Conservation (phyloP, 306 rosid species). For the Gleditsia sinensis region DNA sequence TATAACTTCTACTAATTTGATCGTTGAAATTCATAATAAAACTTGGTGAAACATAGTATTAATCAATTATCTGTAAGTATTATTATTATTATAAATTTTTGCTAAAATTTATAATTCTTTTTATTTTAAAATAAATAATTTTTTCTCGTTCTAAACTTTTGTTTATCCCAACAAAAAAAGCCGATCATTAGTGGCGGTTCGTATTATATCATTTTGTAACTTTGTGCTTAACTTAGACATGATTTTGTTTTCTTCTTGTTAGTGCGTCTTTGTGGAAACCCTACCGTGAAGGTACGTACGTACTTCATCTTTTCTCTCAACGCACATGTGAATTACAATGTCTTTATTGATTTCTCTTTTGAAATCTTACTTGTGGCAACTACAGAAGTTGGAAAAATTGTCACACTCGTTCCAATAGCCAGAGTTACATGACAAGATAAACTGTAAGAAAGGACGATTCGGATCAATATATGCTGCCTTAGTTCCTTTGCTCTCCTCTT, state of each 20-base stretch:
- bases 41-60: too few relatives aligned
- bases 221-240: not conserved
- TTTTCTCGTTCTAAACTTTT: too few relatives aligned
- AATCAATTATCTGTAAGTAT: too few relatives aligned
- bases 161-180: too few relatives aligned
- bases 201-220: not conserved
- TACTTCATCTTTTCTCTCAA: not conserved
- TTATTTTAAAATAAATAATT: too few relatives aligned
- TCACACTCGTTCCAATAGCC: not conserved
- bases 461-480: not conserved
- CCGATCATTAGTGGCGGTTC: too few relatives aligned
- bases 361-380: not conserved
- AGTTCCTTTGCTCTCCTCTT: not conserved
- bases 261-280: slow-evolving; percentile 3
- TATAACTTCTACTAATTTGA: too few relatives aligned
- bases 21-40: too few relatives aligned
- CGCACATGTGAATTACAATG: not conserved
- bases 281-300: not conserved
- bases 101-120: too few relatives aligned
- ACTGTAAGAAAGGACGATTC: slow-evolving; percentile 19
- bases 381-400: not conserved
- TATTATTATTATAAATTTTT: too few relatives aligned
- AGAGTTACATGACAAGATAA: slow-evolving; percentile 24
- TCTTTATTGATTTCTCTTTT: not conserved
- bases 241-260: not conserved